Conservation (phyloP, 2,329 filamentous ascomycete species). For the Cladophialophora bantiana region DNA sequence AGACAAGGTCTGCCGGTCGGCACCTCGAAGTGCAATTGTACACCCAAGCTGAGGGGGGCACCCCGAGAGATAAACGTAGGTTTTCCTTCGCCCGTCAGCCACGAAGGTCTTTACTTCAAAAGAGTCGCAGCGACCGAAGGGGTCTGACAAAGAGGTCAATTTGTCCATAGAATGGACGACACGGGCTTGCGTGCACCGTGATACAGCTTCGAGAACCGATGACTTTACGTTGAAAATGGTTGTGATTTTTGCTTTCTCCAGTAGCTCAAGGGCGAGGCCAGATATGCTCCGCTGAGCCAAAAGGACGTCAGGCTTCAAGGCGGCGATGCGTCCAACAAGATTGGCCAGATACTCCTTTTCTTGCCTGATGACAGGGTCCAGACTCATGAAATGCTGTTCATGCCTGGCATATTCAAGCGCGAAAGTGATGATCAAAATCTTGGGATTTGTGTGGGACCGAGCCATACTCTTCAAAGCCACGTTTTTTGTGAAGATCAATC, state of each 20-base stretch:
- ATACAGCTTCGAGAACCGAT: conserved; percentile 93
- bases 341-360: conserved; percentile 93
- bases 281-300: conserved; percentile 94
- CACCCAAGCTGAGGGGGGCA: conserved; percentile 90
- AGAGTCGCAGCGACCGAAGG: conserved; percentile 79
- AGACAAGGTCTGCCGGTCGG: conserved; percentile 71
- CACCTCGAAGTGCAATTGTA: conserved; percentile 89
- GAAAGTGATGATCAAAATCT: conserved; percentile 92
- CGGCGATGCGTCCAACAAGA: conserved; percentile 88
- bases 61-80: conserved; percentile 93
- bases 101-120: conserved; percentile 98
- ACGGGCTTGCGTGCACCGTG: conserved; percentile 86
- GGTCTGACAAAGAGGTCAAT: conserved; percentile 75
- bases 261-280: conserved; percentile 84
- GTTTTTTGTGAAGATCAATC: conserved; percentile 97
- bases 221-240: conserved; percentile 97
- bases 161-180: conserved; percentile 97
- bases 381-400: conserved; percentile 94
- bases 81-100: conserved; percentile 83
- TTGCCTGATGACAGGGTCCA: conserved; percentile 95
- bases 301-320: conserved; percentile 81
- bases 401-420: conserved; percentile 95
- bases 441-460: conserved; percentile 79
- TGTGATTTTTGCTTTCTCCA: conserved; percentile 87
- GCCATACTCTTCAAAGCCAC: conserved; percentile 96